A percentile compares a stretch with the other conserved stretches of the same genome.
phyloP scores from a whole-genome alignment of 1,139 yeast species.

The Geotrichum aggregatum region DNA sequence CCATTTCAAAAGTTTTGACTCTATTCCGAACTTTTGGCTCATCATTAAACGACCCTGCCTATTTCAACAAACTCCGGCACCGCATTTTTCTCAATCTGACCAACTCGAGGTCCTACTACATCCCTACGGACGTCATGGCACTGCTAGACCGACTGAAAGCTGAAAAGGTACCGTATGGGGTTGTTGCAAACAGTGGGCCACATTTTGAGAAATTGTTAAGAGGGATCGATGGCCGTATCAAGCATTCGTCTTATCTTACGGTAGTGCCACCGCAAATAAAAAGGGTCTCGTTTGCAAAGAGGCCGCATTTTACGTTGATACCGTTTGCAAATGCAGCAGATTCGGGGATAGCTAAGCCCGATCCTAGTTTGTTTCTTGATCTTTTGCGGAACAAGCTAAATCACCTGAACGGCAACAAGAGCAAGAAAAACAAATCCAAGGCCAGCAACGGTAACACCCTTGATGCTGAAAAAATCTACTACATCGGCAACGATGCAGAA shows the following conservation, averaged over 20 bases:
- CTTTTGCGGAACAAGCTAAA: slow-evolving; percentile 16
- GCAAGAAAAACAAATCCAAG: neutral
- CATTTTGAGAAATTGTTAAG: slow-evolving; percentile 21
- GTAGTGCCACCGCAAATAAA: slow-evolving; percentile 4
- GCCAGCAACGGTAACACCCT: too few relatives aligned
- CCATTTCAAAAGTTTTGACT: slow-evolving; percentile 1
- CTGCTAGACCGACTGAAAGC: slow-evolving; percentile 24
- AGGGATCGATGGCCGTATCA: slow-evolving; percentile 11
- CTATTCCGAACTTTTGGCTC: slow-evolving; percentile 2
- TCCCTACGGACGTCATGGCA: slow-evolving; percentile 22
- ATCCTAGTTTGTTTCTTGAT: slow-evolving; percentile 18
- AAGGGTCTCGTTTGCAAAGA: neutral
- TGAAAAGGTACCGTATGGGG: slow-evolving; percentile 30
- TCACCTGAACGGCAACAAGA: too few relatives aligned
- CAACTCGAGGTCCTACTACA: slow-evolving; percentile 24
- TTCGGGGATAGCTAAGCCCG: slow-evolving; percentile 27
- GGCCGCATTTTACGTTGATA: slow-evolving; percentile 4
- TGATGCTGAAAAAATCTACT: slow-evolving; percentile 22
- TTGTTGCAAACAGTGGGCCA: slow-evolving; percentile 34
- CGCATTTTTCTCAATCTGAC: slow-evolving; percentile 19
- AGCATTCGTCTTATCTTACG: neutral
- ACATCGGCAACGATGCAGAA: slow-evolving; percentile 23
- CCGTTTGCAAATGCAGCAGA: slow-evolving; percentile 28
- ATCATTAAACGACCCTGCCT: neutral
- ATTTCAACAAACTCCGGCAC: slow-evolving; percentile 5